phyloP scores from a whole-genome alignment of 116 monocot species.

The Zostera marina region DNA sequence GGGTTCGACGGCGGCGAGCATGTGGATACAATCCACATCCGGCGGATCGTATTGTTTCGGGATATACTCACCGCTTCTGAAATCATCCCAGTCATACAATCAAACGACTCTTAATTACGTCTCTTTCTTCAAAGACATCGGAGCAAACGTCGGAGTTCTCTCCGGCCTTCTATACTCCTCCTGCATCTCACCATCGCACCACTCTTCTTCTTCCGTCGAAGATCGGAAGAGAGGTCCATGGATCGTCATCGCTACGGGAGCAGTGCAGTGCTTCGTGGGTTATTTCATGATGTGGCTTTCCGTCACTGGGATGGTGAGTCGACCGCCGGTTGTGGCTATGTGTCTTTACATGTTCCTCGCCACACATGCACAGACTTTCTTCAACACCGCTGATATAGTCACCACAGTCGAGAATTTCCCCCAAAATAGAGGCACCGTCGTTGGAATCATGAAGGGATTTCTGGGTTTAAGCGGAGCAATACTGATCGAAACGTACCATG shows the following conservation, averaged over 20 bases:
- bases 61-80: slow-evolving; percentile 69
- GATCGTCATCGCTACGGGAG: slow-evolving; percentile 37
- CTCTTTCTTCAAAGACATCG: slow-evolving; percentile 89
- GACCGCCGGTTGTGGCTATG: slow-evolving; percentile 34
- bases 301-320: slow-evolving; percentile 33
- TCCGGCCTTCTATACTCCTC: slow-evolving; percentile 61
- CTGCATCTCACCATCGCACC: slow-evolving; percentile 5
- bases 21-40: slow-evolving; percentile 57
- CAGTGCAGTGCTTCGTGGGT: slow-evolving; percentile 52
- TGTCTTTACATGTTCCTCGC: slow-evolving; percentile 80
- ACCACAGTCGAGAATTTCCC: slow-evolving; percentile 76
- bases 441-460: slow-evolving; percentile 99
- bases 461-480: slow-evolving; percentile 84
- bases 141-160: slow-evolving; percentile 74
- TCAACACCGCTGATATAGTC: slow-evolving; percentile 78
- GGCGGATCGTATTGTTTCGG: slow-evolving; percentile 84
- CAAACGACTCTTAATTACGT: slow-evolving; percentile 81
- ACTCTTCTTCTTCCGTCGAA: no score
- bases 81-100: slow-evolving; percentile 51
- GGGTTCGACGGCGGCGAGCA: slow-evolving; percentile 51
- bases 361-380: slow-evolving; percentile 73
- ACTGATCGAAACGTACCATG: slow-evolving; percentile 43
- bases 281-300: slow-evolving; percentile 65
- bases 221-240: slow-evolving; percentile 6
- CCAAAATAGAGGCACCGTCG: slow-evolving; percentile 47